Evolutionary conservation across 2,329 filamentous ascomycete genomes (phyloP).

Genomic region (Cladosporium colombiae): DNA sequence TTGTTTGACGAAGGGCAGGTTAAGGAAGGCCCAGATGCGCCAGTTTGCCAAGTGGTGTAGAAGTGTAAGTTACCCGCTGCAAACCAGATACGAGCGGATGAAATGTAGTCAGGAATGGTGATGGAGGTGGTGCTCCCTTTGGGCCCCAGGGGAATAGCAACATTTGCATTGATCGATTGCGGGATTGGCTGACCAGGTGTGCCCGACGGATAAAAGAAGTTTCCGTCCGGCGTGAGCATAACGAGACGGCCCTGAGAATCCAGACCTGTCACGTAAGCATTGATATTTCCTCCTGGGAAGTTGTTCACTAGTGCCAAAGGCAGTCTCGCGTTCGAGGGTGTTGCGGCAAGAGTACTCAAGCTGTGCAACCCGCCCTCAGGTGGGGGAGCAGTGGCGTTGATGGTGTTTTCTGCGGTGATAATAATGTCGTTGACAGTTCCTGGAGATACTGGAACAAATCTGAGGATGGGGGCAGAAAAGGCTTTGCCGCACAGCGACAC

Average conservation of each 20-base stretch:
- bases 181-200: slow-evolving; percentile 36
- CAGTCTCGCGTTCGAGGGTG: slow-evolving; percentile 19
- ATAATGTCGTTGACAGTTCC: slow-evolving; percentile 29
- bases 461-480: slow-evolving; percentile 24
- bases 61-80: slow-evolving; percentile 47
- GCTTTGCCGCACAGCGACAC: slow-evolving; percentile 17
- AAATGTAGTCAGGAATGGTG: slow-evolving; percentile 45
- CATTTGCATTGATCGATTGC: slow-evolving; percentile 39
- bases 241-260: slow-evolving; percentile 45
- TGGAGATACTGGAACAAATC: slow-evolving; percentile 24
- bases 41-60: slow-evolving; percentile 40
- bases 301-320: slow-evolving; percentile 47
- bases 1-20: slow-evolving; percentile 52
- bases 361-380: background rate
- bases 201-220: slow-evolving; percentile 47
- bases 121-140: slow-evolving; percentile 43
- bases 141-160: slow-evolving; percentile 46
- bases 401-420: slow-evolving; percentile 30
- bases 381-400: slow-evolving; percentile 28
- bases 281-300: slow-evolving; percentile 41
- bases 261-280: slow-evolving; percentile 51
- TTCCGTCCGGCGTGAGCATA: slow-evolving; percentile 47
- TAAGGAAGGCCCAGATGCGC: slow-evolving; percentile 38
- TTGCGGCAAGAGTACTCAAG: slow-evolving; percentile 7
- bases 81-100: slow-evolving; percentile 50